A percentile compares a stretch with the other conserved stretches of the same genome.
phyloP scores from a whole-genome alignment of 176 grass and related monocot genomes.

The Poa pratensis region DNA sequence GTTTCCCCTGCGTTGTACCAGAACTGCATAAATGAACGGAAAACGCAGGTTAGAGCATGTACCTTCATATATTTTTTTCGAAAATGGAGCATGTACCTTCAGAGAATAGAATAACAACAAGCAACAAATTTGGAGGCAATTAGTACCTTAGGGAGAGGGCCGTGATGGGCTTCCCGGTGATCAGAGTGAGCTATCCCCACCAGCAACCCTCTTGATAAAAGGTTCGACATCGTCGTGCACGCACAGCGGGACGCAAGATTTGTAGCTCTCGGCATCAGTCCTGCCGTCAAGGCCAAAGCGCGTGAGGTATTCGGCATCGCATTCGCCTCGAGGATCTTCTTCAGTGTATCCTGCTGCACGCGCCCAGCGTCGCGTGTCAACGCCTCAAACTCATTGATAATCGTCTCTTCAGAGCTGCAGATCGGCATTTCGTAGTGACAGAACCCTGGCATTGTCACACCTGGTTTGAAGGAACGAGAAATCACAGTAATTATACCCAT shows the following conservation, averaged over 20 bases:
- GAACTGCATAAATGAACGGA: not conserved
- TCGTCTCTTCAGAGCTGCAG: slow-evolving; percentile 52
- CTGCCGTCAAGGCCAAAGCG: slow-evolving; percentile 64
- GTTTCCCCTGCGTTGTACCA: not conserved
- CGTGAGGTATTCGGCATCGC: slow-evolving; percentile 74
- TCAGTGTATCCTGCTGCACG: slow-evolving; percentile 69
- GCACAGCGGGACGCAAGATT: slow-evolving; percentile 66
- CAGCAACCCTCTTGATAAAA: slow-evolving; percentile 72
- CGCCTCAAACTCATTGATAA: slow-evolving; percentile 59
- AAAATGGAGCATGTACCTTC: not conserved
- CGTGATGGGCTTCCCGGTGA: slow-evolving; percentile 53
- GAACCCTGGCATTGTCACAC: slow-evolving; percentile 10
- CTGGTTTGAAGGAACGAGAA: not conserved
- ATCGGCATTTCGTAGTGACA: not conserved
- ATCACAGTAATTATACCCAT: not conserved
- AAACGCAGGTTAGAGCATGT: not conserved
- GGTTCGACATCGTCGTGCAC: slow-evolving; percentile 72
- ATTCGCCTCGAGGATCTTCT: slow-evolving; percentile 35
- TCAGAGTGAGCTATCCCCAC: slow-evolving; percentile 59
- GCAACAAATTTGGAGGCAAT: not conserved
- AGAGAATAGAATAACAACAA: not conserved
- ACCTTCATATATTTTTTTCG: not conserved
- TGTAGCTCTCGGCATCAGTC: slow-evolving; percentile 78
- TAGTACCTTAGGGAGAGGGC: not conserved
- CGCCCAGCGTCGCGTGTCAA: slow-evolving; percentile 59